phyloP scores from a whole-genome alignment of 495 filamentous ascomycete species.

The Annulohypoxylon bovei region DNA sequence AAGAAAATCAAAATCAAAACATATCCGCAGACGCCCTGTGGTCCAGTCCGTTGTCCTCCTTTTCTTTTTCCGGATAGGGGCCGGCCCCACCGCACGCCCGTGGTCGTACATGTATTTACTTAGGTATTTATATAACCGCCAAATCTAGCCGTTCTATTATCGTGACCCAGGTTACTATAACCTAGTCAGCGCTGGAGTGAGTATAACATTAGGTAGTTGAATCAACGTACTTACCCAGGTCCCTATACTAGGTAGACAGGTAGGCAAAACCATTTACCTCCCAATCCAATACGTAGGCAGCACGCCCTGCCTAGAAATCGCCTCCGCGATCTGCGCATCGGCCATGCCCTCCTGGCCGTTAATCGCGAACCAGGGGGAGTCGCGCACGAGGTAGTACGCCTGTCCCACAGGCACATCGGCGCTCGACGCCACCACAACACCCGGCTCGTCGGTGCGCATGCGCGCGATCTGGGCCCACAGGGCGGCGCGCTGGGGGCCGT shows the following conservation, averaged over 20 bases:
- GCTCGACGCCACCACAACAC: slow-evolving; percentile 28
- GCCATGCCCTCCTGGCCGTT: slow-evolving; percentile 46
- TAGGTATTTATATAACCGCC: background rate
- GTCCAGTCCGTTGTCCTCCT: background rate
- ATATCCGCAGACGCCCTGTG: background rate
- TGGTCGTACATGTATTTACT: background rate
- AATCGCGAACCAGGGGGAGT: slow-evolving; percentile 44
- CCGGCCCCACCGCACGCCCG: slow-evolving; percentile 23
- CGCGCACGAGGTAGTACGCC: slow-evolving; percentile 42
- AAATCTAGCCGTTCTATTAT: background rate
- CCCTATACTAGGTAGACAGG: background rate
- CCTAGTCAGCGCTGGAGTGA: background rate
- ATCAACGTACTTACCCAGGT: background rate
- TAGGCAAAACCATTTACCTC: slow-evolving; percentile 9
- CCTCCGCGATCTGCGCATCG: slow-evolving; percentile 44
- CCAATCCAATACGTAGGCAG: slow-evolving; percentile 45
- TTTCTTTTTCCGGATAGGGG: slow-evolving; percentile 17
- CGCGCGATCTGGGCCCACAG: slow-evolving; percentile 41
- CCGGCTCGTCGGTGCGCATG: slow-evolving; percentile 38
- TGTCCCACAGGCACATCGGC: slow-evolving; percentile 33
- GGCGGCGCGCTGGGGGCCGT: slow-evolving; percentile 20
- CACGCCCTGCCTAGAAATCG: slow-evolving; percentile 37
- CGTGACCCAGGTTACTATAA: background rate
- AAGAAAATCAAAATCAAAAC: background rate
- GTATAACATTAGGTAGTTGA: background rate